These are phyloP conservation scores for Aciculosporium take DNA, from an alignment of 2,329 filamentous ascomycete genomes.

Conservation along the genomic window DNA sequence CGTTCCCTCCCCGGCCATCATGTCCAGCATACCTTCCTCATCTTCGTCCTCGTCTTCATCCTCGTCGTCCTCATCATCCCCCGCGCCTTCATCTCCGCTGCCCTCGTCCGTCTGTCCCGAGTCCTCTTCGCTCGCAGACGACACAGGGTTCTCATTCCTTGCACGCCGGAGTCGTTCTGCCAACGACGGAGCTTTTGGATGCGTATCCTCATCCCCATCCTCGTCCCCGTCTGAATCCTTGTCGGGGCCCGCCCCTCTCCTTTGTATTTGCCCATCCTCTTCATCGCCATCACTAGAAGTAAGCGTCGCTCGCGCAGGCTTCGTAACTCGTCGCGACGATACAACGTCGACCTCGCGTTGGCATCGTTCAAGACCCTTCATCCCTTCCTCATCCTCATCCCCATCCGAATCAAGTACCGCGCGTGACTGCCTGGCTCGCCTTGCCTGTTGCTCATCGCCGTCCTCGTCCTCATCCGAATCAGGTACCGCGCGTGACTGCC, in stretches of 20 bases:
- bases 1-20: constrained; percentile 20
- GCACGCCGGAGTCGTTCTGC: constrained; percentile 11
- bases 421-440: background rate
- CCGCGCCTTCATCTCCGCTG: constrained; percentile 9
- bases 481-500: background rate
- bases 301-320: background rate
- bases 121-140: constrained; percentile 9
- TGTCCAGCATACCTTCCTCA: constrained; percentile 15
- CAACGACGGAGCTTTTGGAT: constrained; percentile 9
- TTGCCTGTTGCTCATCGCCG: constrained; percentile 3
- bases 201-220: constrained; percentile 8
- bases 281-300: constrained; percentile 5
- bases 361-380: background rate
- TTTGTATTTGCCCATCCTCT: constrained; percentile 2
- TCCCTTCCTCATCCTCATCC: background rate
- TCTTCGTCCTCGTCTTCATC: constrained; percentile 3
- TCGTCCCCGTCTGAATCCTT: constrained; percentile 5
- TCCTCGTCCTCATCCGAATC: constrained; percentile 14
- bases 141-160: constrained; percentile 10
- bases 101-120: constrained; percentile 9
- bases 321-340: background rate
- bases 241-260: constrained; percentile 2
- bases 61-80: constrained; percentile 10
- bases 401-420: constrained; percentile 3
- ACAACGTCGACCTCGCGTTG: background rate